Conservation (phyloP, 352 stramenopile genomes). For the Blastocystis sp. region DNA sequence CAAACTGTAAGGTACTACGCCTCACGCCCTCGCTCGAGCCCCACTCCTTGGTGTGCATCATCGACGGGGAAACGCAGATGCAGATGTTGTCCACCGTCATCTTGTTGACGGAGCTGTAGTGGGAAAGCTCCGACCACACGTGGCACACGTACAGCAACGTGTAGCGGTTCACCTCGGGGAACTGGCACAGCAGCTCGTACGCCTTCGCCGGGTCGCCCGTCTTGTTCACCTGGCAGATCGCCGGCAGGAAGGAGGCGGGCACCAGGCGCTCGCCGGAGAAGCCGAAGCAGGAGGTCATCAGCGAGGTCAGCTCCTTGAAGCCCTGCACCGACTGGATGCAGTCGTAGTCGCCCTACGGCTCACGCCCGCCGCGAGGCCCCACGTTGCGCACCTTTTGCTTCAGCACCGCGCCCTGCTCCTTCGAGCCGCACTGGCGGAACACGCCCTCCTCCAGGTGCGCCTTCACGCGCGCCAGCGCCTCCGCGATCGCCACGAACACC, state of each 20-base stretch:
- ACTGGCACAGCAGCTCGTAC: background rate
- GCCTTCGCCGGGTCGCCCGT: background rate
- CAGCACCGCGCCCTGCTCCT: background rate
- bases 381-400: background rate
- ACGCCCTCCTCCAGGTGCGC: conserved; percentile 19
- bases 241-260: background rate
- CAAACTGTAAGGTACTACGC: background rate
- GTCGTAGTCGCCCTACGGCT: conserved; percentile 58
- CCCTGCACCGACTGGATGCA: conserved; percentile 10
- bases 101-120: conserved; percentile 10
- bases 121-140: conserved; percentile 5
- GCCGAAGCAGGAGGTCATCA: background rate
- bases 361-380: background rate
- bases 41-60: conserved; percentile 12
- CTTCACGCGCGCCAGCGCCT: conserved; percentile 34
- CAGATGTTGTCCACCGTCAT: conserved; percentile 38
- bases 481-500: background rate
- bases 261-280: conserved; percentile 36
- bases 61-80: conserved; percentile 27
- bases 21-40: background rate
- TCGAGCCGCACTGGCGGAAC: conserved; percentile 9
- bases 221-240: background rate
- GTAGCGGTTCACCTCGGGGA: conserved; percentile 24
- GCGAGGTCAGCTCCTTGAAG: conserved; percentile 36
- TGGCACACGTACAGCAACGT: conserved; percentile 46